phyloP scores from a whole-genome alignment of 116 monocot genomes.

The Cymodocea nodosa region DNA sequence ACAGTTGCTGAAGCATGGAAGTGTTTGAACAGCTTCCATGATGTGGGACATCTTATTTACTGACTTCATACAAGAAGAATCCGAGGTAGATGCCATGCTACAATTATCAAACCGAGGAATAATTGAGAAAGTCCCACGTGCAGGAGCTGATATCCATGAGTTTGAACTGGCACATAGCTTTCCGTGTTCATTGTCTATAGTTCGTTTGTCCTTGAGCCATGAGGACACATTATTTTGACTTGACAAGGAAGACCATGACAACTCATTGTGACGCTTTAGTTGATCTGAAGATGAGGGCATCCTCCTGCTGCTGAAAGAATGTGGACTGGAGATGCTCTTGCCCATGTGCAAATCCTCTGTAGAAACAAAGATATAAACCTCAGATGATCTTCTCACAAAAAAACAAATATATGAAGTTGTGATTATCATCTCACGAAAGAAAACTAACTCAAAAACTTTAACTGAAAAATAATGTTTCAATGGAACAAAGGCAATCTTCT shows the following conservation, averaged over 20 bases:
- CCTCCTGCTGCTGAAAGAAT: neutral
- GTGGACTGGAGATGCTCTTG: neutral
- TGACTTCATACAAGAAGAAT: constrained; percentile 8
- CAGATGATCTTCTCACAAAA: no score
- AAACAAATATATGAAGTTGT: no score
- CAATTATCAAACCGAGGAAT: constrained; percentile 1
- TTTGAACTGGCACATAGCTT: constrained; percentile 1
- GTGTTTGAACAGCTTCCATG: constrained; percentile 22
- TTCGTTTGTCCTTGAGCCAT: constrained; percentile 9
- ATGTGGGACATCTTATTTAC: constrained; percentile 1
- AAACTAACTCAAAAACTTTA: no score
- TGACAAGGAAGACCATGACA: neutral
- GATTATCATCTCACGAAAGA: no score
- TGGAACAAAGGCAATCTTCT: no score
- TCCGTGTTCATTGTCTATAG: constrained; percentile 5
- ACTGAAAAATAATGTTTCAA: no score
- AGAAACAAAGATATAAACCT: neutral
- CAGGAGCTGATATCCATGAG: neutral
- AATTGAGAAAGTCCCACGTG: neutral
- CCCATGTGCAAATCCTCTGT: constrained; percentile 7
- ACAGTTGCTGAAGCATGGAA: constrained; percentile 13
- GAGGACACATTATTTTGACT: constrained; percentile 6
- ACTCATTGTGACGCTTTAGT: neutral
- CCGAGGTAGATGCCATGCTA: neutral
- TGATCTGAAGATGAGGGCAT: constrained; percentile 8